Conservation (phyloP, 306 rosid species). For the Malus sieversii region DNA sequence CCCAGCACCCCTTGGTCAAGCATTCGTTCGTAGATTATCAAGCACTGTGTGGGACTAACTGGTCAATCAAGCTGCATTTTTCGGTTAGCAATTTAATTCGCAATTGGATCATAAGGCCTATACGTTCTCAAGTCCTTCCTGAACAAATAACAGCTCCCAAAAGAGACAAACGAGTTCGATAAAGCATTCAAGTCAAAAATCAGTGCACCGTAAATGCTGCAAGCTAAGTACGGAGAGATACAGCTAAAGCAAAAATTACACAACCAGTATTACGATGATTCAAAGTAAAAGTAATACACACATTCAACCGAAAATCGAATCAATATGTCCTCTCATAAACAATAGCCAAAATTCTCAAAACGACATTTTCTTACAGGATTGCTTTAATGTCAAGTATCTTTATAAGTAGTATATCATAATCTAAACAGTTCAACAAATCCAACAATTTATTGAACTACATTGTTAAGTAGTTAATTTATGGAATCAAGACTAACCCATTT, state of each 20-base stretch:
- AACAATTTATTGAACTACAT: background rate
- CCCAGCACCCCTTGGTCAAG: background rate
- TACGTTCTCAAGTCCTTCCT: background rate
- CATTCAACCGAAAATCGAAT: background rate
- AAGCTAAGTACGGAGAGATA: background rate
- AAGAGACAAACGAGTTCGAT: background rate
- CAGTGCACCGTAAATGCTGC: background rate
- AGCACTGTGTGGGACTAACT: too few relatives aligned
- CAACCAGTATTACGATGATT: background rate
- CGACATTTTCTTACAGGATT: background rate
- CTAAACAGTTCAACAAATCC: background rate
- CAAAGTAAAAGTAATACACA: background rate
- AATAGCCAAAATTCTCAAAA: background rate
- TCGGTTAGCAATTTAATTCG: too few relatives aligned
- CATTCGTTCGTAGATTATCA: background rate
- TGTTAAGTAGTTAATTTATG: background rate
- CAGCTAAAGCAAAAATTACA: background rate
- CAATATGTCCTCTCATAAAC: background rate
- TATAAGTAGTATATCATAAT: background rate
- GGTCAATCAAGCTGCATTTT: background rate
- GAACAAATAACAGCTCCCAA: background rate
- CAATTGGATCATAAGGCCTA: background rate
- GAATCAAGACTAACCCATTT: conserved; percentile 75
- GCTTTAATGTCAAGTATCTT: background rate
- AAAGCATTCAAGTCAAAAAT: background rate